These are phyloP conservation scores for Dioszegia crocea DNA, from an alignment of 768 basidiomycete genomes.

Conservation along the genomic window DNA sequence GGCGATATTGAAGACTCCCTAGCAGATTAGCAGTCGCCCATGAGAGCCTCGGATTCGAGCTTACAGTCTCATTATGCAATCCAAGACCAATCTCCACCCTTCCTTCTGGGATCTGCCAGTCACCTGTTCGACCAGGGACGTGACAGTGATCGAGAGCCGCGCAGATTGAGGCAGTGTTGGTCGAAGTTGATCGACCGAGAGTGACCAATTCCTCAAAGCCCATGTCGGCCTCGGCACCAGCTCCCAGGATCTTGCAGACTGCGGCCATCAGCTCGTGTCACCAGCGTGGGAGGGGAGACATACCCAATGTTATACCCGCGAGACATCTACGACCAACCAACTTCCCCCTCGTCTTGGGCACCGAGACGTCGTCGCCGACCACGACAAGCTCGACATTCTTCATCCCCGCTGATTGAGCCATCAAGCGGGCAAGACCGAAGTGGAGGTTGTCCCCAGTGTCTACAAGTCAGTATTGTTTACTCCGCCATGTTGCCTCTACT, in stretches of 20 bases:
- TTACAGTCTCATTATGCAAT: conserved; percentile 83
- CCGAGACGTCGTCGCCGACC: conserved; percentile 86
- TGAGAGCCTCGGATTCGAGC: conserved; percentile 45
- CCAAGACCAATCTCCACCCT: conserved; percentile 82
- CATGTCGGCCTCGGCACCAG: conserved; percentile 66
- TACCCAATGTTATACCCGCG: conserved; percentile 43
- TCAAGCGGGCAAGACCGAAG: conserved; percentile 84
- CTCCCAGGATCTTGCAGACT: conserved; percentile 88
- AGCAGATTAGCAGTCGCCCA: background rate
- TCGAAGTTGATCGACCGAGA: conserved; percentile 63
- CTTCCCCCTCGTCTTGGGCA: conserved; percentile 71
- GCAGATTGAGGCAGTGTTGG: conserved; percentile 73
- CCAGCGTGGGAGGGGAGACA: conserved; percentile 12
- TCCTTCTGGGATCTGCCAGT: conserved; percentile 56
- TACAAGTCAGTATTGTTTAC: conserved; percentile 8
- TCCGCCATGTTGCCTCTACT: background rate
- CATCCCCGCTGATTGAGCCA: conserved; percentile 65
- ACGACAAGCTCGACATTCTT: conserved; percentile 68
- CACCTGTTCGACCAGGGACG: conserved; percentile 71
- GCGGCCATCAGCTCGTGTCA: background rate
- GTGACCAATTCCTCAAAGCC: conserved; percentile 65
- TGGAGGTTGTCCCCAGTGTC: conserved; percentile 73
- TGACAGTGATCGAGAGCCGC: conserved; percentile 86
- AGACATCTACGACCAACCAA: conserved; percentile 71
- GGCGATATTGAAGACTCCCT: conserved; percentile 45